phyloP scores from a whole-genome alignment of 108 stramenopile genomes.

The Nitzschia putrida region DNA sequence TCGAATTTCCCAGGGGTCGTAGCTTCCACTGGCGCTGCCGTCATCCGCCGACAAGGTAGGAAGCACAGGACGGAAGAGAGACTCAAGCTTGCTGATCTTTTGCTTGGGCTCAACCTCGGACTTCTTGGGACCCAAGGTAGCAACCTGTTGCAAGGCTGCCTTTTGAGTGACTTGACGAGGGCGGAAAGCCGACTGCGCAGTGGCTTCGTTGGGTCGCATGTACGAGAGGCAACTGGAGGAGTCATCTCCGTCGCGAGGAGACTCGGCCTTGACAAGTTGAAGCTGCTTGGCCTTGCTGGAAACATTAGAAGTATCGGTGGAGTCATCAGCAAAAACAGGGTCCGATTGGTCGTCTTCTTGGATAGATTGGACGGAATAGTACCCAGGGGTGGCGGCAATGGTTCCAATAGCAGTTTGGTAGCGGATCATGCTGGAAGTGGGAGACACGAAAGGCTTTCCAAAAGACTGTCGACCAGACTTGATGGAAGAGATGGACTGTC shows the following conservation, averaged over 20 bases:
- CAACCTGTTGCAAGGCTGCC: background rate
- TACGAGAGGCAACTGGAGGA: conserved; percentile 12
- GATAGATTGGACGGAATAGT: conserved; percentile 1
- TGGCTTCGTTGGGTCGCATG: background rate
- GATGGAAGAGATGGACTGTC: background rate
- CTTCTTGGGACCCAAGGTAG: background rate
- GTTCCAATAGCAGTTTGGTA: conserved; percentile 24
- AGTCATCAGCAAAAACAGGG: conserved; percentile 6
- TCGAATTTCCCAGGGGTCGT: conserved; percentile 37
- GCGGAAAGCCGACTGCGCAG: conserved; percentile 16
- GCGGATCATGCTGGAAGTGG: conserved; percentile 1
- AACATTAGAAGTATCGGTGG: background rate
- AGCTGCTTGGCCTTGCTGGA: background rate
- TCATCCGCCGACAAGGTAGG: conserved; percentile 40
- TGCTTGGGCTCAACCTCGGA: background rate
- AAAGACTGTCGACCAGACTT: background rate
- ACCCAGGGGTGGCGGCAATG: conserved; percentile 13
- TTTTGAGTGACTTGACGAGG: background rate
- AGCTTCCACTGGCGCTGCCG: conserved; percentile 24
- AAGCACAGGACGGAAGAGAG: conserved; percentile 40
- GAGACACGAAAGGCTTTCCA: background rate
- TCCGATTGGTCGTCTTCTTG: conserved; percentile 5
- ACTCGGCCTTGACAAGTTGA: background rate
- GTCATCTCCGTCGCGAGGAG: conserved; percentile 12
- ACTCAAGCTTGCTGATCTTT: conserved; percentile 42